phyloP scores from a whole-genome alignment of 352 stramenopile genomes.

The Lagenidium sp. region DNA sequence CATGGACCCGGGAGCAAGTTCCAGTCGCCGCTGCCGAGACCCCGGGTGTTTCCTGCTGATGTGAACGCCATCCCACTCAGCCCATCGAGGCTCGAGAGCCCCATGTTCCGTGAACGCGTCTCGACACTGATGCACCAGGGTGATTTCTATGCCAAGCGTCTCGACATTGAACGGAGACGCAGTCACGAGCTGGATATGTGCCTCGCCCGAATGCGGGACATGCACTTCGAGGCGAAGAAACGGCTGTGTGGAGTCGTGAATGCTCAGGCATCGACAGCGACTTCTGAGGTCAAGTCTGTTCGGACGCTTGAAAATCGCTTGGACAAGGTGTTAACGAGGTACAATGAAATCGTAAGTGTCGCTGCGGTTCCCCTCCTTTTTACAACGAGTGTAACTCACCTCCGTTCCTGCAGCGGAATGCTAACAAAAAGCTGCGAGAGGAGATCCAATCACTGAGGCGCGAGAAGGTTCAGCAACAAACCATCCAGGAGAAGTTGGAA shows the following conservation, averaged over 20 bases:
- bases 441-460: conserved; percentile 71
- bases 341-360: conserved; percentile 58
- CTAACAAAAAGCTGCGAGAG: conserved; percentile 72
- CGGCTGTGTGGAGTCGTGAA: conserved; percentile 38
- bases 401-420: conserved; percentile 28
- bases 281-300: conserved; percentile 48
- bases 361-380: too few species aligned
- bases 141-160: conserved; percentile 59
- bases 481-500: conserved; percentile 72
- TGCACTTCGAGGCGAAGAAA: conserved; percentile 49
- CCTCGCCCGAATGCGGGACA: conserved; percentile 17
- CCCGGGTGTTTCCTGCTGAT: conserved; percentile 46
- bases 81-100: conserved; percentile 59
- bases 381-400: background rate
- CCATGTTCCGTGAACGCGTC: conserved; percentile 64
- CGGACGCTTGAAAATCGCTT: conserved; percentile 75
- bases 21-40: conserved; percentile 14
- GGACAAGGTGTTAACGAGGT: conserved; percentile 76
- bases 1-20: conserved; percentile 7
- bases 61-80: conserved; percentile 46
- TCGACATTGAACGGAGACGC: conserved; percentile 50
- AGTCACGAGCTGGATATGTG: conserved; percentile 37
- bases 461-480: conserved; percentile 71
- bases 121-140: conserved; percentile 57
- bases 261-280: conserved; percentile 30